Percentiles rank a stretch among this genome's conserved stretches.
These are phyloP conservation scores for Trichoderma polysporum DNA, from an alignment of 2,329 filamentous ascomycete species.

Conservation along the genomic window DNA sequence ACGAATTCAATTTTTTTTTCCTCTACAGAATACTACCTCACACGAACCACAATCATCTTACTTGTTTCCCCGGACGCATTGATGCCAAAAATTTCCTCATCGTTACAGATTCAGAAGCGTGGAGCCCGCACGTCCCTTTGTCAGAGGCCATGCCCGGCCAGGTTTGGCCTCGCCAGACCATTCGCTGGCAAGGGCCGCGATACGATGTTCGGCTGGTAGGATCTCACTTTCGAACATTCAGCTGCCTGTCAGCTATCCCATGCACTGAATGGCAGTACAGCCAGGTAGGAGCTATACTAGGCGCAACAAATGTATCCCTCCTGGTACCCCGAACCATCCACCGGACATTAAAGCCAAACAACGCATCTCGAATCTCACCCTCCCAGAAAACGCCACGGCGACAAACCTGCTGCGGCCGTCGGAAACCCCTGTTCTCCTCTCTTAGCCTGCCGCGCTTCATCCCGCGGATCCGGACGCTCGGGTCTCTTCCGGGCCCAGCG, in stretches of 20 bases:
- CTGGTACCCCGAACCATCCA: not conserved
- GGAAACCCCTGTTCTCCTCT: constrained; percentile 13
- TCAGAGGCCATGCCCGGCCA: not conserved
- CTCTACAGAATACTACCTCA: not conserved
- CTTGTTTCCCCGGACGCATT: constrained; percentile 6
- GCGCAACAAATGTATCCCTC: not conserved
- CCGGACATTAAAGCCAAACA: not conserved
- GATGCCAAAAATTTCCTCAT: not conserved
- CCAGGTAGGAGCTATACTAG: too few species aligned
- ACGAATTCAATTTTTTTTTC: not conserved
- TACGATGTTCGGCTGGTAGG: not conserved
- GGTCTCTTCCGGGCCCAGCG: constrained; percentile 3
- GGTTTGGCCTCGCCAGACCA: not conserved
- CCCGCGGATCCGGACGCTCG: constrained; percentile 19
- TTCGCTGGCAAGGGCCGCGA: not conserved
- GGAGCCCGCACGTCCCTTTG: not conserved
- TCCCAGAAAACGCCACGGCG: not conserved
- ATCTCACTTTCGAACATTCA: not conserved
- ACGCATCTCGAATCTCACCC: not conserved
- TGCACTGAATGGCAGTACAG: not conserved
- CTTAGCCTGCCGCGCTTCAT: constrained; percentile 12
- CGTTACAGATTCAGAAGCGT: not conserved
- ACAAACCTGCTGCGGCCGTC: constrained; percentile 19
- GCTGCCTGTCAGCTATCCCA: not conserved
- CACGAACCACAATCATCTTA: not conserved